These are phyloP conservation scores for Nadsonia fulvescens DNA, from an alignment of 805 yeast species.

Conservation along the genomic window DNA sequence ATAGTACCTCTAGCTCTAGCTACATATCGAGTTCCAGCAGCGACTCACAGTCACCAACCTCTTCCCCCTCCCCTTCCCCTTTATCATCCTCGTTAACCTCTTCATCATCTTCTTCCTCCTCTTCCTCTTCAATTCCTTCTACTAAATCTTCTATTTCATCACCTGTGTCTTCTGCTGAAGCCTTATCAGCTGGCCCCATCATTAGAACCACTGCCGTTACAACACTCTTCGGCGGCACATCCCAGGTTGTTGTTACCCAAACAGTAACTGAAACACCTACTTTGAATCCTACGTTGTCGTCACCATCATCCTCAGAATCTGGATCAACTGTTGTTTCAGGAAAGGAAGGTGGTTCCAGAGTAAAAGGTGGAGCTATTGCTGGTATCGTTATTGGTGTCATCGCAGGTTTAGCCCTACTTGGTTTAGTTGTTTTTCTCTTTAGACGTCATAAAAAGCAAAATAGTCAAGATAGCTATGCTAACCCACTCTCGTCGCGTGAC, in stretches of 20 bases:
- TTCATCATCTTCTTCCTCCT: conserved; percentile 7
- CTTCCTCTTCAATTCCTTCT: conserved; percentile 7
- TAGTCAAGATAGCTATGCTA: too few species aligned
- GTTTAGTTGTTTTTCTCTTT: conserved; percentile 25
- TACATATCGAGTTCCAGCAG: conserved; percentile 9
- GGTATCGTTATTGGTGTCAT: conserved; percentile 42
- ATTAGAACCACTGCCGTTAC: conserved; percentile 12
- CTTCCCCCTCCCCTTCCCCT: conserved; percentile 5
- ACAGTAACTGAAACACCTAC: too few species aligned
- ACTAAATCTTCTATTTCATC: conserved; percentile 8
- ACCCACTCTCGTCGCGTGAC: too few species aligned
- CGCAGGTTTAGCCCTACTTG: conserved; percentile 26
- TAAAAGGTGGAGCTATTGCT: conserved; percentile 38
- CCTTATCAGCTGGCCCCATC: conserved; percentile 9
- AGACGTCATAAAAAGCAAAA: conserved; percentile 26
- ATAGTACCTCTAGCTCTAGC: conserved; percentile 10
- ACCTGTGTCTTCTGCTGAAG: conserved; percentile 7
- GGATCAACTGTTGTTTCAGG: too few species aligned
- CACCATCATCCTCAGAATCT: conserved; percentile 15
- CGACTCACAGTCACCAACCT: conserved; percentile 7
- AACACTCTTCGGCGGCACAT: conserved; percentile 8
- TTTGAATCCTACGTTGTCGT: too few species aligned
- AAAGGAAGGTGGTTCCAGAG: too few species aligned
- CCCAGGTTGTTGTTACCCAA: conserved; percentile 8
- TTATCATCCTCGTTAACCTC: conserved; percentile 7